phyloP scores from a whole-genome alignment of 129 eudicot species.

The Flaveria sonorensis region DNA sequence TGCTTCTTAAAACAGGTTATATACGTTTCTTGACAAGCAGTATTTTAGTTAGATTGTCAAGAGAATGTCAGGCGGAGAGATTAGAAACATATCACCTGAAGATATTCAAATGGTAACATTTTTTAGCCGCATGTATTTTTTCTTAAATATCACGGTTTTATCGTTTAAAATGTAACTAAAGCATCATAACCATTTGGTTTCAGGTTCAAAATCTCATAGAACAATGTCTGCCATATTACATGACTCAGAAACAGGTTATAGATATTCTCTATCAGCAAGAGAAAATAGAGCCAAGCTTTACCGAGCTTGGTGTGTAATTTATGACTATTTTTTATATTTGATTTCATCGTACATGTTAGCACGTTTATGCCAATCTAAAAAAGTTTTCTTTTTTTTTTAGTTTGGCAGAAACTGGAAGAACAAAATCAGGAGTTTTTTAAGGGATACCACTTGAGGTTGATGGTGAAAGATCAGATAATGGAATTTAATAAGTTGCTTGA shows the following conservation, averaged over 20 bases:
- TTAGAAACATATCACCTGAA: slow-evolving; percentile 54
- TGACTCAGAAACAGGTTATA: slow-evolving; percentile 73
- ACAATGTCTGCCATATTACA: slow-evolving; percentile 71
- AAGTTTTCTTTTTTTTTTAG: slow-evolving; percentile 33
- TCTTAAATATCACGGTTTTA: background rate
- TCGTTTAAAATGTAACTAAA: background rate
- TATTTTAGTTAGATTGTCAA: background rate
- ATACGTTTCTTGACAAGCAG: background rate
- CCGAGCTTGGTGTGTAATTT: slow-evolving; percentile 68
- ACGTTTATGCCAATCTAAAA: slow-evolving; percentile 4
- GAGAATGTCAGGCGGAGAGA: slow-evolving; percentile 70
- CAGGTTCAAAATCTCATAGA: slow-evolving; percentile 92
- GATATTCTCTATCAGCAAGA: slow-evolving; percentile 56
- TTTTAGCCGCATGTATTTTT: background rate
- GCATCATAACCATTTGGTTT: background rate
- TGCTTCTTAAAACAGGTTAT: slow-evolving; percentile 30
- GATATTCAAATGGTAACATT: slow-evolving; percentile 68
- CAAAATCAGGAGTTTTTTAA: slow-evolving; percentile 82
- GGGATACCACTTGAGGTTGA: slow-evolving; percentile 71
- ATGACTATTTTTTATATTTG: background rate
- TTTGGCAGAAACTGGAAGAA: slow-evolving; percentile 88
- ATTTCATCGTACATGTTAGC: background rate
- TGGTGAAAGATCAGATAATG: slow-evolving; percentile 83
- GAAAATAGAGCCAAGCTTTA: slow-evolving; percentile 69
- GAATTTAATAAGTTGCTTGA: slow-evolving; percentile 80